Conservation (phyloP, 495 filamentous ascomycete genomes). For the Neurospora sp. region DNA sequence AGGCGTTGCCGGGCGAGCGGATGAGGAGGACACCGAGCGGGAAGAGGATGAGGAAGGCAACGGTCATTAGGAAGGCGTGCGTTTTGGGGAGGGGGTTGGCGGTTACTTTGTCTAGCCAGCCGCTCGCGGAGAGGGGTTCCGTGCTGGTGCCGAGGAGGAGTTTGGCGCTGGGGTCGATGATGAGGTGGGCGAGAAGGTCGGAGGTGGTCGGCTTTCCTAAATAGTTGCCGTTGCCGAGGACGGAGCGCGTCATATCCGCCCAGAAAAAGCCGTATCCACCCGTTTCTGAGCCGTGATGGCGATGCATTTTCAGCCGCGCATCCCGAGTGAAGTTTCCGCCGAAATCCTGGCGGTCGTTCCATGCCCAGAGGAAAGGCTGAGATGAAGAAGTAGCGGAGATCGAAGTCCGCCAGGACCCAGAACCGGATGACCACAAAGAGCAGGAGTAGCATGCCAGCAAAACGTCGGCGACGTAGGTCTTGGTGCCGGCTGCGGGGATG, state of each 20-base stretch:
- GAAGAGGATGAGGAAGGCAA: constrained; percentile 13
- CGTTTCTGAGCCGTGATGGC: constrained; percentile 1
- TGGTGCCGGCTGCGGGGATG: not conserved
- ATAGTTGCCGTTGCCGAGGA: not conserved
- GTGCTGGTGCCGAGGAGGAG: constrained; percentile 7
- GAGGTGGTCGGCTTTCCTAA: not conserved
- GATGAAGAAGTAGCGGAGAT: constrained; percentile 7
- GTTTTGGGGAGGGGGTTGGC: constrained; percentile 4
- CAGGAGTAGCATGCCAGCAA: constrained; percentile 16
- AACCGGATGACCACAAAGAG: constrained; percentile 1
- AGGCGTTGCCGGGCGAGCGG: constrained; percentile 7
- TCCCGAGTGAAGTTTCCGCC: constrained; percentile 1
- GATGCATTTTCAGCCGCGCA: constrained; percentile 16
- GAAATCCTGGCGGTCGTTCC: constrained; percentile 19
- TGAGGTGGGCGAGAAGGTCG: not conserved
- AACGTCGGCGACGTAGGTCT: constrained; percentile 9
- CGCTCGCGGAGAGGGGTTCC: constrained; percentile 1
- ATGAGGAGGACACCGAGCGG: constrained; percentile 14
- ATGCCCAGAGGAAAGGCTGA: constrained; percentile 25
- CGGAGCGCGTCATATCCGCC: constrained; percentile 11
- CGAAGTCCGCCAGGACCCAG: not conserved
- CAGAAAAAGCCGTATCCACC: constrained; percentile 17
- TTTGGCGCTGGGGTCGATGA: not conserved
- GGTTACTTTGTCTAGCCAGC: constrained; percentile 5
- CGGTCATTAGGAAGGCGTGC: constrained; percentile 15